Evolutionary conservation across 306 rosid species (phyloP), one percentile per base, ranked within the genome.

Genomic region (Trifolium subterraneum): DNA sequence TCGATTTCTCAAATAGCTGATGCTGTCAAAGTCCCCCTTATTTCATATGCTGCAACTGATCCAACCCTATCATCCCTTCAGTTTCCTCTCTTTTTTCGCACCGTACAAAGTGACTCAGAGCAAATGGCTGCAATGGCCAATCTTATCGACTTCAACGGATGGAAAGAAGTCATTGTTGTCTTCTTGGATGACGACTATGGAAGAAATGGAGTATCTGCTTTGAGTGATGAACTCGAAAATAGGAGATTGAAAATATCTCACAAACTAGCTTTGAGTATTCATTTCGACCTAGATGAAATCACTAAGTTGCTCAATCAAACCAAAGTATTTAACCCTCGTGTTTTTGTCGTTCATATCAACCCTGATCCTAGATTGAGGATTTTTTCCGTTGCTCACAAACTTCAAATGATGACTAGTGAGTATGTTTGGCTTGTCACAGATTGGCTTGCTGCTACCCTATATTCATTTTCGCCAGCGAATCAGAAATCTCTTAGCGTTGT

Each of bases 1-100:
- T 83, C 87, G 64, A 73, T 92, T 51, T 84, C 97, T 69, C 90
- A 82, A 85, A 86, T 92, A 70, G 94, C 96, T 18, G 89, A 90
- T 78, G 92, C 91, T 78, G 89, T 94, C 70, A 81, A 82, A 78
- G 96, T 94, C 60, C 99, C 99, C 70, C 95, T 90, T 71, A 27
- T 94, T 64, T 94, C 99, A 56, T 94, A 84, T 78, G 99, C 90
- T 52, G 97, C 99, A 56, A 86, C 97, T 45, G 97, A 94, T 83
- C 95, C 99, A 42, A 92, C 96, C 48, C 85, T 94, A 15, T 87
- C 99, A 55, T 77, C 97, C 54, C 95, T 90, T 67, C 97, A 94
- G 64, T 94, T 88, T 83, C 99, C 97, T 31, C 89, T 38, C 81
- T 92, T 94, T 80, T 56, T 94, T 72, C 93, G 99, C 23, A 81